Evolutionary conservation across 441 rosid genomes (phyloP), one percentile per base, ranked within the genome.

Genomic region (Erysimum cheiri): DNA sequence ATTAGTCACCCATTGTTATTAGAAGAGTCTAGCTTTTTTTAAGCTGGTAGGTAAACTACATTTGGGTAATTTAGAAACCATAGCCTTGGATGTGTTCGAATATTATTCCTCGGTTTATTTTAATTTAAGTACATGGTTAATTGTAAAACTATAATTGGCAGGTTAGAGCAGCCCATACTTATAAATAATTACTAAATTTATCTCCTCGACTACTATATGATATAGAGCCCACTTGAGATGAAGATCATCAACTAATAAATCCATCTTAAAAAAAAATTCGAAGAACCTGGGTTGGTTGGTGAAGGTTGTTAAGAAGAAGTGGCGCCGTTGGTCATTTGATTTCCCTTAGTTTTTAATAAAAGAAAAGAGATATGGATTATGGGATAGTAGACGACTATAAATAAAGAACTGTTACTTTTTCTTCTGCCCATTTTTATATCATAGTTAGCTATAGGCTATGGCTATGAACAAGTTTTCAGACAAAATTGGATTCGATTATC

Each of bases 251-350:
- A 41, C 41, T 73, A 59, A 60, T 37, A 56, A 36, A 56, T 55
- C 33, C 28, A 36, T 46, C 7, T n/a, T 57, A 5, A 43, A n/a
- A 13, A 13, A 9, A 48, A 3, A 11, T 65, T 10, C 12, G 35
- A 24, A 32, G 62, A 74, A 74, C 29, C 67, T 73, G 37, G 31
- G 40, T 46, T 69, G 65, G 78, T 74, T 74, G 65, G 74, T 74
- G 74, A 69, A 74, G 52, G 78, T 74, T 69, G 74, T 61, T 74
- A 74, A 46, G 78, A 74, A 74, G 64, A 74, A 74, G 59, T 74
- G 78, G 78, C 63, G 33, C n/a, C 55, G 59, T 60, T 61, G 64
- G 52, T 52, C 49, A 41, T 53, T 44, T 43, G 58, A 44, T 53
- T 43, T 72, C 8, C 4, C 35, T 40, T 19, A 49, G 22, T n/a